Base-by-base conservation (phyloP, 1,284 basidiomycete species). In the Ceratobasidium sp. region DNA sequence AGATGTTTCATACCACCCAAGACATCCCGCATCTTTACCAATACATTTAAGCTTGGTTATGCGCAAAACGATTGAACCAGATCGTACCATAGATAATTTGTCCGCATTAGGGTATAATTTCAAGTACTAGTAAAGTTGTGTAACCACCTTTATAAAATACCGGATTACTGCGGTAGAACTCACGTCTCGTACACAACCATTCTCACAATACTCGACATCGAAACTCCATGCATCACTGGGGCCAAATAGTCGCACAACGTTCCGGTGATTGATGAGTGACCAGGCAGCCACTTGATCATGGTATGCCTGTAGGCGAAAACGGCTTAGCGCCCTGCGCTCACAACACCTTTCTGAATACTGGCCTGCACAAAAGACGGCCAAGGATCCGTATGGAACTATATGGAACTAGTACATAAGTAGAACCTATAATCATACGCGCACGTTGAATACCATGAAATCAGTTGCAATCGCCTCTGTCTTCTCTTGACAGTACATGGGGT, bases 151-250 rank as follows among this genome's bases (percentile, higher is more conserved):
- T 17, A 20, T 7, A 61, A 20, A 15, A 20, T 61, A 28, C n/a
- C 15, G 7, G 23, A 57, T 20, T 15, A 26, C 13, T n/a, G 33
- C 0, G 28, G 13, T 15, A 28, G 28, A 17, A 46, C 64, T 44
- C 64, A 68, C 66, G 10, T 68, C n/a, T 20, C 26, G 50, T n/a
- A 44, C 66, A 15, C 26, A 26, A 9, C 66, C 66, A 54, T 68
- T 68, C 20, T n/a, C 15, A 26, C 48, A 68, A 28, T 13, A 68
- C 33, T 68, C 66, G 17, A 68, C 66, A 3, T 40, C n/a, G 10
- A 68, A 33, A 13, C 54, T 44, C 46, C 48, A 52, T 3, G 13
- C 20, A 3, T 33, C 44, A 12, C 20, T 20, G 15, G 38, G 50
- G 10, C 50, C 28, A 38, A 52, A 68, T 5, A 68, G 48, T 2